Base-by-base conservation (phyloP, 1,284 basidiomycete genomes). In the Tylopilus sp. region DNA sequence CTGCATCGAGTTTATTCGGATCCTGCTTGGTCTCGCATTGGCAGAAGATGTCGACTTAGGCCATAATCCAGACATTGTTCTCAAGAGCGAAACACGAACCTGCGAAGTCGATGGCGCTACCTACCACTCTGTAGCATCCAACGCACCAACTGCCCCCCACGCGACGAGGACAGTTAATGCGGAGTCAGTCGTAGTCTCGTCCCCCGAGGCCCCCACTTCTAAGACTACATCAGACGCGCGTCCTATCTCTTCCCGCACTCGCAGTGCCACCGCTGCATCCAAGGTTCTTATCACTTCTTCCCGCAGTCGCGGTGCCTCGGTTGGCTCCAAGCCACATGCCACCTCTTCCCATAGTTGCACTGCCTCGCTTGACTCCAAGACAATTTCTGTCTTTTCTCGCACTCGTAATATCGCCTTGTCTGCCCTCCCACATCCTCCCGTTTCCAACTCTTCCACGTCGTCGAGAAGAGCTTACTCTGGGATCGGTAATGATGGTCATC, bases 1-100 rank as follows among this genome's bases (percentile, higher is more conserved):
- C 2, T 59, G 55, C 35, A 52, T 63, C 40, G 53, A 61, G 39
- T 57, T 63, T 17, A 56, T 62, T 5, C 49, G 52, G 3, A 53
- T 56, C 20, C 7, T 56, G 25, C 53, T 60, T 5, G 58, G 55
- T 7, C 54, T 61, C 3, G 54, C 56, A 3, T 28, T 61, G 36
- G 54, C 54, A 3, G 45, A 49, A 4, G 7, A 25, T 5, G 31
- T 48, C 0, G 58, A 61, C 11, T 9, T 62, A 7, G 61, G 56
- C 0, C 51, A 58, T 6, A 61, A 52, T 40, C 56, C 55, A 0
- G 37, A 48, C 5, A 47, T 62, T 2, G 44, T 15, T 5, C 15
- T 54, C 0, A 25, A 9, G 36, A 11, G n/a, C 10, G 22, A 36
- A 9, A 28, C 31, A 35, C 45, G 26, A 24, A 5, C 22, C 1